Base-by-base conservation (phyloP, 192 early-diverging fungal species). In the Linnemannia exigua region DNA sequence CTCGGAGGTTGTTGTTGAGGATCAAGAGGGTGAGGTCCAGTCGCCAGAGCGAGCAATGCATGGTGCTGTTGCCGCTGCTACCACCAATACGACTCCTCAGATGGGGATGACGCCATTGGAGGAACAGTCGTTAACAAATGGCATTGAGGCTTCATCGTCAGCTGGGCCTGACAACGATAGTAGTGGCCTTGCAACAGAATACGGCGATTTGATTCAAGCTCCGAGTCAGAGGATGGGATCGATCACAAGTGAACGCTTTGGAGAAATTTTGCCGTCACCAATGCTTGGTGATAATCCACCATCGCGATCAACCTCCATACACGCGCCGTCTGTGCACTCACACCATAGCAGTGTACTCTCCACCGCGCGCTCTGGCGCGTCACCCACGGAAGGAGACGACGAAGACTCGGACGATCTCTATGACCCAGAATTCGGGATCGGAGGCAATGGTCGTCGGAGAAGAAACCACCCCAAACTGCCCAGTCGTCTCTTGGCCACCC, bases 361-460 rank as follows among this genome's bases (percentile, higher is more conserved):
- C 8, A 3, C 25, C 41, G 44, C n/a, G 1, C 22, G 41, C 12
- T 48, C 19, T 1, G 6, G 6, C 19, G 25, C 14, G 1, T 15
- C 19, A 5, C 38, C 25, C 19, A 15, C 20, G 6, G 37, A 31
- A 4, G 35, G 73, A 19, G 70, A 70, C 2, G 63, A 69, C 50
- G 47, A 67, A 20, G 81, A 77, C 11, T 75, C 67, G 22, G 75
- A 82, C 25, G 81, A 83, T 41, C 46, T 84, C 1, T 84, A 84
- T 36, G 82, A 79, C 38, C 82, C 76, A 4, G 82, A 84, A 28
- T 84, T 84, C 51, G 82, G 76, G 4, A 84, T 84, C 14, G 76
- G 82, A 52, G 82, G 76, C 0, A 36, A 52, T 52, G 75, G 75
- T 22, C 50, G 61, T 17, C 78, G 70, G 0, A 44, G 50, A 52